Base-by-base conservation (phyloP, 352 stramenopile species). In the Peronospora belbahrii region DNA sequence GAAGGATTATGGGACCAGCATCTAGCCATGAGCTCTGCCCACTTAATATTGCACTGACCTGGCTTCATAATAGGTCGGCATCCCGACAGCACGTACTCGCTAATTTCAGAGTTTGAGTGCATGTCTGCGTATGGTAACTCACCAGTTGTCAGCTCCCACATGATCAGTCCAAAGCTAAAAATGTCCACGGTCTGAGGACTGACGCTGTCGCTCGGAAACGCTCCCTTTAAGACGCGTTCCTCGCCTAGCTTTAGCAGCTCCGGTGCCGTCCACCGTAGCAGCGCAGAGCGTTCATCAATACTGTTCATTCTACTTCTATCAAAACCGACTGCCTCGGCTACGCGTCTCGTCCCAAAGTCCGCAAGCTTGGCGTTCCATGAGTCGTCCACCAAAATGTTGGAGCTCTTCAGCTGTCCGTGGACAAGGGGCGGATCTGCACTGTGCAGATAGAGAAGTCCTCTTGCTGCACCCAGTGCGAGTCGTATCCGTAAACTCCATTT, bases 311-410 rank as follows among this genome's bases (percentile, higher is more conserved):
- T 67, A 55, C 62, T 76, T 15, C 70, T 67, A 62, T 87, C 67
- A 50, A 85, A 82, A 37, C 78, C 74, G 33, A 94, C 76, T 14
- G 79, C 78, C 37, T 91, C 79, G 8, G 80, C 78, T 28, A 94
- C 80, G 10, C 75, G 70, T 19, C 76, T 63, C 38, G 80, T 94
- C 31, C 82, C 82, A 59, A 91, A 94, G 59, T 94, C 82, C 34
- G 79, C 82, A 22, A 94, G 67, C 48, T 94, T 94, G 54, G 82
- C 82, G 48, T 91, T 94, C 82, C 79, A 94, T 43, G 79, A 91
- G 56, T 94, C 82, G 49, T 91, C 80, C 25, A 94, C 78, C 33
- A 94, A 65, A 51, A 94, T 91, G 51, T 94, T 94, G 35, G 78
- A 81, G 45, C 82, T 93, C 59, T 91, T 94, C 28, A 94, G 77